Base-by-base conservation (phyloP, 1,139 yeast genomes). In the Taphrina betulina region DNA sequence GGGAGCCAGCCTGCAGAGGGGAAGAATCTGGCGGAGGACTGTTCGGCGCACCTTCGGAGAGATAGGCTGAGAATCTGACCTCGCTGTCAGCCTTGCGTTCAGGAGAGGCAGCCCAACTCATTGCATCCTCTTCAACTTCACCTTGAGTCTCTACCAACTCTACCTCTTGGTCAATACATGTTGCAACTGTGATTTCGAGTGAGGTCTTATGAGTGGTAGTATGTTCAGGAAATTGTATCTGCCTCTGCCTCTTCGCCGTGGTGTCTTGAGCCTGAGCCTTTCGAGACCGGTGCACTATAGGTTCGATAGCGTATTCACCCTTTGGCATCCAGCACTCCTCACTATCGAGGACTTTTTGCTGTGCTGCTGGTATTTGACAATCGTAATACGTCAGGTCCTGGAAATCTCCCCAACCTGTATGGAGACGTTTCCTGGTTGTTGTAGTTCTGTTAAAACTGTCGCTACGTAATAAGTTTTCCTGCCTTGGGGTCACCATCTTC, bases 391-490 rank as follows among this genome's bases (percentile, higher is more conserved):
- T 40, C 34, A 50, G 19, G 23, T 50, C 54, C 4, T 31, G 38
- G 16, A 50, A 50, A 20, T 40, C 54, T 14, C 34, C 45, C 54
- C 54, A 50, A 26, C 54, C 54, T 5, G 44, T 42, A 23, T 50
- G 54, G 5, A 40, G 8, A 10, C 36, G 40, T 29, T 37, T 19
- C 4, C 48, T 24, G 7, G 12, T 7, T 7, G 31, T 7, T 7
- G 31, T 26, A 12, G 31, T 12, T 7, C 7, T 26, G 12, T 26
- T 26, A n/a, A n/a, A n/a, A n/a, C n/a, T n/a, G n/a, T n/a, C n/a
- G n/a, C n/a, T n/a, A n/a, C n/a, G n/a, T n/a, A n/a, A n/a, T n/a
- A n/a, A n/a, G n/a, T n/a, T n/a, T n/a, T n/a, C n/a, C n/a, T n/a
- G n/a, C n/a, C n/a, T n/a, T 26, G 31, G 31, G 31, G 31, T 12